Percentiles rank a stretch among this genome's conserved stretches.
phyloP scores from a whole-genome alignment of 192 early-diverging fungal genomes.

The Rhizophagus clarus region DNA sequence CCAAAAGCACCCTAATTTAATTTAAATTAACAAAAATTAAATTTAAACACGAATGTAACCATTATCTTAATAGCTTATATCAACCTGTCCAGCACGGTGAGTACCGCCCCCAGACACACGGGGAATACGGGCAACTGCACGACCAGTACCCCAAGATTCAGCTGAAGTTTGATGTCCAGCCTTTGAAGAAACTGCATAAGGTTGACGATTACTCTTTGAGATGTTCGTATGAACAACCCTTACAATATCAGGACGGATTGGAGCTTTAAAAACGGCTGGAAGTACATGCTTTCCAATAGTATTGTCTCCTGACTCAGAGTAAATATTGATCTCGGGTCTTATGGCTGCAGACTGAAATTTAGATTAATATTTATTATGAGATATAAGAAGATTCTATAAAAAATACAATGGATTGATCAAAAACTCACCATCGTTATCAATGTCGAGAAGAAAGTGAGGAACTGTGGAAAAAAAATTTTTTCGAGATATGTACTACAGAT shows the following conservation, averaged over 20 bases:
- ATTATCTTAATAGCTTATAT: not conserved
- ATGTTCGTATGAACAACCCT: slow-evolving; percentile 96
- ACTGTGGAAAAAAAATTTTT: not conserved
- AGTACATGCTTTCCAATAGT: slow-evolving; percentile 76
- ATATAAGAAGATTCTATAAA: not conserved
- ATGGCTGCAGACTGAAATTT: slow-evolving; percentile 48
- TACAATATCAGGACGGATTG: slow-evolving; percentile 96
- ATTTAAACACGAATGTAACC: not conserved
- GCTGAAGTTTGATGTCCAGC: slow-evolving; percentile 99
- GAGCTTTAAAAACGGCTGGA: slow-evolving; percentile 93
- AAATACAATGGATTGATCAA: not conserved
- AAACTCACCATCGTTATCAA: not conserved
- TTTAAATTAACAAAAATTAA: too few species aligned
- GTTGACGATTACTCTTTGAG: slow-evolving; percentile 98
- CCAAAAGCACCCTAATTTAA: slow-evolving; percentile 89
- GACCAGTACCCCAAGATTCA: slow-evolving; percentile 97
- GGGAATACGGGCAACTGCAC: slow-evolving; percentile 99
- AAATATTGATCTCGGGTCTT: slow-evolving; percentile 92
- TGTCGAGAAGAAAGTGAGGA: not conserved
- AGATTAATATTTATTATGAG: not conserved
- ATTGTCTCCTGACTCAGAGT: slow-evolving; percentile 76
- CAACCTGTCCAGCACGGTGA: slow-evolving; percentile 89
- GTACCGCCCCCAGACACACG: slow-evolving; percentile 96
- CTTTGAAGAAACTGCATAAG: slow-evolving; percentile 93
- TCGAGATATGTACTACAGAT: too few species aligned